Evolutionary conservation across 1,139 yeast species (phyloP).

Genomic region (Pichia sp.): DNA sequence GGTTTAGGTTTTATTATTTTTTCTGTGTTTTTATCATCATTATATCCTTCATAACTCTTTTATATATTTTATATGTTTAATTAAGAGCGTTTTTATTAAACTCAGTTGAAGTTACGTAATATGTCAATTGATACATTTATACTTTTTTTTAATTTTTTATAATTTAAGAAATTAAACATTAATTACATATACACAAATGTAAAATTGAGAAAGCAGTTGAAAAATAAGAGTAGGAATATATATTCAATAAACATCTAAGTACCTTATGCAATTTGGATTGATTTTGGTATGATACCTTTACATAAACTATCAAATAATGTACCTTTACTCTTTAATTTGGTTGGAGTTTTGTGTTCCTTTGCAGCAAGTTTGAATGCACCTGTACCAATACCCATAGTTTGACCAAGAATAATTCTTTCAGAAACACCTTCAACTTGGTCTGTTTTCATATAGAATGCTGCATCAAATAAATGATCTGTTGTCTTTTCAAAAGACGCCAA

Average conservation of each 20-base stretch:
- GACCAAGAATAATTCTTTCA: slow-evolving; percentile 95
- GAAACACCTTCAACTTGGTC: slow-evolving; percentile 97
- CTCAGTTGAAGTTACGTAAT: too few species aligned
- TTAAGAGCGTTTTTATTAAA: too few species aligned
- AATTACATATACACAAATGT: too few species aligned
- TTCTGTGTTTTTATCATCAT: too few species aligned
- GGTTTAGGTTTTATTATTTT: too few species aligned
- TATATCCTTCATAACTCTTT: too few species aligned
- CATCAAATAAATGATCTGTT: slow-evolving; percentile 96
- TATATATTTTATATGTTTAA: too few species aligned
- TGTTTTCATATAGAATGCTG: slow-evolving; percentile 94
- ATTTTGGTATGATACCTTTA: slow-evolving; percentile 23
- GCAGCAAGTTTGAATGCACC: slow-evolving; percentile 88
- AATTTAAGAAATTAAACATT: too few species aligned
- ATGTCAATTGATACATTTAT: too few species aligned
- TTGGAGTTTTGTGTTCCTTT: slow-evolving; percentile 41
- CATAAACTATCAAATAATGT: slow-evolving; percentile 58
- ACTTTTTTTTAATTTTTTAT: too few species aligned
- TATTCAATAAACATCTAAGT: too few species aligned
- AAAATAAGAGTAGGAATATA: background rate
- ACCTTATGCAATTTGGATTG: slow-evolving; percentile 17
- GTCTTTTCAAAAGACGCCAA: slow-evolving; percentile 97
- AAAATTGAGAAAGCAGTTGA: background rate
- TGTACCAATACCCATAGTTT: slow-evolving; percentile 95
- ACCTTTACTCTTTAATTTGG: slow-evolving; percentile 41